phyloP scores from a whole-genome alignment of 2,329 filamentous ascomycete species.

The Corinectria fuckeliana region DNA sequence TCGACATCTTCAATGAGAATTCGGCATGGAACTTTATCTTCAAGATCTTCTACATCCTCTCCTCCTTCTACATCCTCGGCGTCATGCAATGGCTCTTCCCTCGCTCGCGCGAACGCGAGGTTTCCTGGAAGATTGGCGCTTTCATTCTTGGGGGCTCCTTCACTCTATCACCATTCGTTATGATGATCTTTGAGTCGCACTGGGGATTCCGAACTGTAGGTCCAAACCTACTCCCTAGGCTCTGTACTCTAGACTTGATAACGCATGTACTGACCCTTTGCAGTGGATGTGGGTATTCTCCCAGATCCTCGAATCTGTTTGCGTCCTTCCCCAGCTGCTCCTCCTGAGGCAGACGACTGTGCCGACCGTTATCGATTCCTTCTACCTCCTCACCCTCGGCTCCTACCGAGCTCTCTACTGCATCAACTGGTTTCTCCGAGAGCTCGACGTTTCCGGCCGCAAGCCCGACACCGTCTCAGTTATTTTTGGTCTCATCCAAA shows the following conservation, averaged over 20 bases:
- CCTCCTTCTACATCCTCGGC: slow-evolving; percentile 84
- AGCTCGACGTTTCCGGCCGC: slow-evolving; percentile 62
- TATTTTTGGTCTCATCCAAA: slow-evolving; percentile 89
- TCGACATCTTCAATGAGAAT: slow-evolving; percentile 73
- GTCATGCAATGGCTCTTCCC: slow-evolving; percentile 88
- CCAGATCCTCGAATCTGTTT: slow-evolving; percentile 89
- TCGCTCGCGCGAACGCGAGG: slow-evolving; percentile 86
- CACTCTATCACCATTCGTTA: slow-evolving; percentile 73
- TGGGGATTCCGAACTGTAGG: slow-evolving; percentile 61
- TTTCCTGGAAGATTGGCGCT: slow-evolving; percentile 89
- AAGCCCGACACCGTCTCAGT: slow-evolving; percentile 75
- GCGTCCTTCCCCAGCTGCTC: slow-evolving; percentile 88
- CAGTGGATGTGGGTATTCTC: slow-evolving; percentile 89
- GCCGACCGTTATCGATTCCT: slow-evolving; percentile 95
- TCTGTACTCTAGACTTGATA: not conserved
- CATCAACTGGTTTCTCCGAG: slow-evolving; percentile 85
- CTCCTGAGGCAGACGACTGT: slow-evolving; percentile 94
- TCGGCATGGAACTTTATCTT: slow-evolving; percentile 76
- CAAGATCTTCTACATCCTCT: slow-evolving; percentile 87
- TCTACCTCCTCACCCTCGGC: slow-evolving; percentile 87
- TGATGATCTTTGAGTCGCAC: slow-evolving; percentile 66
- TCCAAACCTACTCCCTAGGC: not conserved
- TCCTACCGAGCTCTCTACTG: slow-evolving; percentile 90
- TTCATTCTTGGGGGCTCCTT: slow-evolving; percentile 71
- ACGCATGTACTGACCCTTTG: slow-evolving; percentile 14